phyloP scores from a whole-genome alignment of 208 protist species.

The Trichomonas tenax region DNA sequence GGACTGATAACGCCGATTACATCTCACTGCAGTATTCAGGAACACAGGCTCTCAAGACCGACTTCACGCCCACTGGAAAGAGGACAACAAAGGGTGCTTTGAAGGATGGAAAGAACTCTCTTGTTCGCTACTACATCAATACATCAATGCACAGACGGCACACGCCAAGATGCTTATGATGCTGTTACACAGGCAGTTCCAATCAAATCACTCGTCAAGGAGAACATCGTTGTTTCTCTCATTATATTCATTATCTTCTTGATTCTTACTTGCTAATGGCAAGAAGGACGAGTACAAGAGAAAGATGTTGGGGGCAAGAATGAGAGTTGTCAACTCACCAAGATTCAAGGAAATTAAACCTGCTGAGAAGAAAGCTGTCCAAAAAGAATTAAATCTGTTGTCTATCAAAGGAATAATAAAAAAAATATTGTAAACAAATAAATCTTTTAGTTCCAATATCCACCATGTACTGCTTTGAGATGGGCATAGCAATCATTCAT shows the following conservation, averaged over 20 bases:
- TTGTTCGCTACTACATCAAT: conserved; percentile 25
- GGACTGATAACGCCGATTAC: conserved; percentile 34
- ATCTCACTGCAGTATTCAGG: conserved; percentile 21
- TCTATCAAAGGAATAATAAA: too few species aligned
- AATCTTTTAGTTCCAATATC: neutral
- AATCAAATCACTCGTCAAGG: neutral
- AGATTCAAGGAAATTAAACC: neutral
- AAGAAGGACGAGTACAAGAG: neutral
- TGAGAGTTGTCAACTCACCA: neutral
- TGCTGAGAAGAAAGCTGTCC: neutral
- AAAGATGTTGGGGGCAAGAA: neutral
- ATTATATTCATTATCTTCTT: neutral
- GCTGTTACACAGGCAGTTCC: neutral
- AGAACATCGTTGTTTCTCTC: neutral
- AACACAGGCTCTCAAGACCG: conserved; percentile 32
- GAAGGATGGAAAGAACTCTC: conserved; percentile 25
- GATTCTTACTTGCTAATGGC: neutral
- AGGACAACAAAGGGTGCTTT: conserved; percentile 23
- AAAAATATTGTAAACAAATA: too few species aligned
- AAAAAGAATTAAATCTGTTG: too few species aligned
- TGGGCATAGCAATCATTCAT: neutral
- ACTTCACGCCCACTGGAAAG: conserved; percentile 35
- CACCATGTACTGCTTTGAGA: neutral
- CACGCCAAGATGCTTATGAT: conserved; percentile 24
- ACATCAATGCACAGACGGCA: conserved; percentile 28